phyloP scores from a whole-genome alignment of 345 rosid genomes.

The Fremontodendron californicum region DNA sequence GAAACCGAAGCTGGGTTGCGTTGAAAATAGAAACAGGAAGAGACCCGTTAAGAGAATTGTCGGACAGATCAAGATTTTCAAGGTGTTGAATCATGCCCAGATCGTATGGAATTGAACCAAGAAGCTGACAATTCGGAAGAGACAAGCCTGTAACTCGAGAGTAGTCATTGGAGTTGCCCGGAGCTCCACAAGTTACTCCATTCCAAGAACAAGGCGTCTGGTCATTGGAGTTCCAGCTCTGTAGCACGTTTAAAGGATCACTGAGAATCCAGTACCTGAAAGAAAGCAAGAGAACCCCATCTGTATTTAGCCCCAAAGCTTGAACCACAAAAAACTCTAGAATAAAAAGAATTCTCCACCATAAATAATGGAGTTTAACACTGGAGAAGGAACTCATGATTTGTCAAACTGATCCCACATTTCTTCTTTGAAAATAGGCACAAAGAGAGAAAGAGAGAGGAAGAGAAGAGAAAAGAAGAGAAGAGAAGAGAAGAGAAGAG shows the following conservation, averaged over 20 bases:
- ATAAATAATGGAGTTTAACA: slow-evolving; percentile 28
- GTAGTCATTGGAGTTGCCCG: slow-evolving; percentile 10
- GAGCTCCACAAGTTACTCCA: slow-evolving; percentile 62
- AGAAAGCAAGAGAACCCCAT: slow-evolving; percentile 78
- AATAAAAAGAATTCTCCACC: slow-evolving; percentile 28
- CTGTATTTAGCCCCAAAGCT: slow-evolving; percentile 52
- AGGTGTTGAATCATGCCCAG: slow-evolving; percentile 55
- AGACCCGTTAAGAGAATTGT: slow-evolving; percentile 77
- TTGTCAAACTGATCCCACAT: slow-evolving; percentile 38
- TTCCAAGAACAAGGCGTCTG: slow-evolving; percentile 77
- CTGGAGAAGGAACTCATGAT: slow-evolving; percentile 42
- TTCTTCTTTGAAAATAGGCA: slow-evolving; percentile 14
- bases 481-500: background rate
- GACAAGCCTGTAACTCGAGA: slow-evolving; percentile 56
- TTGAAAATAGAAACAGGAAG: slow-evolving; percentile 58
- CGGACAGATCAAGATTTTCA: slow-evolving; percentile 62
- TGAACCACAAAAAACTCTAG: slow-evolving; percentile 10
- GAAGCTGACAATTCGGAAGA: slow-evolving; percentile 61
- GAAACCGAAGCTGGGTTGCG: slow-evolving; percentile 51
- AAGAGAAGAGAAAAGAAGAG: no score
- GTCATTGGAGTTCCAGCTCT: slow-evolving; percentile 56
- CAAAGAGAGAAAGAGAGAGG: background rate
- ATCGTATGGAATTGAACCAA: slow-evolving; percentile 69
- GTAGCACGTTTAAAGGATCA: slow-evolving; percentile 62
- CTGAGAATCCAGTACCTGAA: slow-evolving; percentile 56